phyloP scores from a whole-genome alignment of 139 green algal genomes.

The Bryopsis sp. region DNA sequence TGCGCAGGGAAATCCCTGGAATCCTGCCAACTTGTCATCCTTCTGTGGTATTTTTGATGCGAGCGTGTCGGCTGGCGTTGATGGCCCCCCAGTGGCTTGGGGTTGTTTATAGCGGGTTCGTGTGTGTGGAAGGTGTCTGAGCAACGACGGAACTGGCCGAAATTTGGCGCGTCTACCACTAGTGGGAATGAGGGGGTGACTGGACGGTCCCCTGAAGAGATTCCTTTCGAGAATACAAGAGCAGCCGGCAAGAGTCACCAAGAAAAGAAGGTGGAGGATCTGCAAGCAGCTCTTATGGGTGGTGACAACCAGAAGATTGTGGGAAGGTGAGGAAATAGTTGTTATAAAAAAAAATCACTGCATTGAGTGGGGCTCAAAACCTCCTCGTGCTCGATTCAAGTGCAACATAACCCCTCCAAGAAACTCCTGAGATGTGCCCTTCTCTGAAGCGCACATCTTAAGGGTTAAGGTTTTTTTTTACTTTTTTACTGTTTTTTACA shows the following conservation, averaged over 20 bases:
- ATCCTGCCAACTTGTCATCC: neutral
- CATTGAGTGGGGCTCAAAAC: too few relatives aligned
- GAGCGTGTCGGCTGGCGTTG: neutral
- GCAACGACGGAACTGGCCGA: slow-evolving; percentile 64
- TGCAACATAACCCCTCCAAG: too few relatives aligned
- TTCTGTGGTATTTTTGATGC: neutral
- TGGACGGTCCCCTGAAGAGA: slow-evolving; percentile 51
- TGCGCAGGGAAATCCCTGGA: slow-evolving; percentile 19
- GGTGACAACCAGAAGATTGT: slow-evolving; percentile 45
- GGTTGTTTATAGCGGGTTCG: too few relatives aligned
- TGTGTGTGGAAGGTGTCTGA: slow-evolving; percentile 45
- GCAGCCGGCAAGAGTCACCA: slow-evolving; percentile 67
- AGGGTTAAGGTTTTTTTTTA: too few relatives aligned
- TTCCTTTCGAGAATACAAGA: slow-evolving; percentile 81
- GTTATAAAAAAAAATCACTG: too few relatives aligned
- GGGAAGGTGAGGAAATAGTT: slow-evolving; percentile 20
- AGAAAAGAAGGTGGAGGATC: slow-evolving; percentile 80
- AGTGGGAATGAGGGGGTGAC: slow-evolving; percentile 14
- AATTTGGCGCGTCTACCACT: slow-evolving; percentile 74
- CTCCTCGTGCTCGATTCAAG: too few relatives aligned
- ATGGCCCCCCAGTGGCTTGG: neutral
- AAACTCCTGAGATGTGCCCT: too few relatives aligned
- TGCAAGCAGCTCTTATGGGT: slow-evolving; percentile 52
- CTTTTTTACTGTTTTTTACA: too few relatives aligned
- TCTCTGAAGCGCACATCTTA: too few relatives aligned